phyloP scores from a whole-genome alignment of 106 monocot species.

The Dendrobium catenatum region DNA sequence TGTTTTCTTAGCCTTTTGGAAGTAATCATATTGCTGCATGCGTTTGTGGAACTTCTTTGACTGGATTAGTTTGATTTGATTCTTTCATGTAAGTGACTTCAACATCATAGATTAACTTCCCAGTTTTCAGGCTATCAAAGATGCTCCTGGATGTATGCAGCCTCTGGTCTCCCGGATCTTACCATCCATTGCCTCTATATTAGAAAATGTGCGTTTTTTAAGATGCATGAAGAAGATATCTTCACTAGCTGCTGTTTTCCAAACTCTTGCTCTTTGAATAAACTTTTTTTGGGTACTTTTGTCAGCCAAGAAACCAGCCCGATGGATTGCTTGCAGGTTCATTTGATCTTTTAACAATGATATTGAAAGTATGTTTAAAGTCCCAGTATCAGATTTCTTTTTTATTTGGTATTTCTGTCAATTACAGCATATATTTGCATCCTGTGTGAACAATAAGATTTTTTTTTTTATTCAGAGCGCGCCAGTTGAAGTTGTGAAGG shows the following conservation, averaged over 20 bases:
- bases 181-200: conserved; percentile 58
- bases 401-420: neutral
- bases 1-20: no score
- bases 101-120: conserved; percentile 7
- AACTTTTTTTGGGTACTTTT: conserved; percentile 1
- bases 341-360: conserved; percentile 88
- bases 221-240: neutral
- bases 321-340: conserved; percentile 79
- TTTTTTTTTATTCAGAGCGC: conserved; percentile 41
- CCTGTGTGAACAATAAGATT: neutral
- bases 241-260: neutral
- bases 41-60: no score
- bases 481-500: conserved; percentile 63
- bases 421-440: neutral
- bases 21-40: no score
- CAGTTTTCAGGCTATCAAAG: conserved; percentile 77
- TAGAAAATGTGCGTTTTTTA: conserved; percentile 48
- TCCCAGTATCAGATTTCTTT: neutral
- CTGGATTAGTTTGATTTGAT: neutral
- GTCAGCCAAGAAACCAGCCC: conserved; percentile 66
- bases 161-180: conserved; percentile 73
- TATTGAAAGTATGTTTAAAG: conserved; percentile 58
- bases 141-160: conserved; percentile 82
- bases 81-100: neutral
- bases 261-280: conserved; percentile 3